Base-by-base conservation (phyloP, 345 rosid genomes). In the Gossypium thurberi region DNA sequence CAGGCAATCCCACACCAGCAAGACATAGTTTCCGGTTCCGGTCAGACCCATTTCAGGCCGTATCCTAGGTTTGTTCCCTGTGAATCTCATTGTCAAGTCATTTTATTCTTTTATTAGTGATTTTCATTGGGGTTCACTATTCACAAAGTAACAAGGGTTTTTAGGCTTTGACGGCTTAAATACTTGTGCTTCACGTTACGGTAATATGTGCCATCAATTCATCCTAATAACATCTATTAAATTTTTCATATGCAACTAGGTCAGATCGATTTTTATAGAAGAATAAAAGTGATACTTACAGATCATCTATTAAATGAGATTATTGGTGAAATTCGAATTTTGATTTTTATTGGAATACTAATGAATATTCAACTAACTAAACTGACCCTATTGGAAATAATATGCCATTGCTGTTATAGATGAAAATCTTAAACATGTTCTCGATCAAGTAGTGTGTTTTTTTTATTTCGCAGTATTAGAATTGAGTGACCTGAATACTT, bases 11-110 rank as follows among this genome's bases (percentile, higher is more conserved):
- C 68, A 63, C 63, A 11, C 13, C 40, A 7, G 71, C 65, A 55
- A 18, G 13, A 65, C 78, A 58, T 11, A 65, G 78, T 48, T 69
- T 73, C 67, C 59, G 52, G 63, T 71, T 78, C 62, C 60, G 73
- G 21, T 72, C 62, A 57, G 52, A 69, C 64, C 82, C 43, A 69
- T 63, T 77, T 75, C 74, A 46, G 72, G 74, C 57, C 26, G 44
- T 74, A 1, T 69, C 80, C 60, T 69, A 81, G 86, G 84, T 88
- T 10, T 74, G 81, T 72, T 66, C 71, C 61, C 60, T 47, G 42
- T 28, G 37, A 57, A 62, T 62, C 25, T 64, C 42, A 25, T 21
- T 71, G 33, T 56, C 14, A 11, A 33, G 14, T 61, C 26, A 44
- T 10, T 55, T 55, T 58, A 67, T 62, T n/a, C 21, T 52, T 17